phyloP scores from a whole-genome alignment of 176 grass and related monocot genomes.

The Rhipidocladum racemiflorum region DNA sequence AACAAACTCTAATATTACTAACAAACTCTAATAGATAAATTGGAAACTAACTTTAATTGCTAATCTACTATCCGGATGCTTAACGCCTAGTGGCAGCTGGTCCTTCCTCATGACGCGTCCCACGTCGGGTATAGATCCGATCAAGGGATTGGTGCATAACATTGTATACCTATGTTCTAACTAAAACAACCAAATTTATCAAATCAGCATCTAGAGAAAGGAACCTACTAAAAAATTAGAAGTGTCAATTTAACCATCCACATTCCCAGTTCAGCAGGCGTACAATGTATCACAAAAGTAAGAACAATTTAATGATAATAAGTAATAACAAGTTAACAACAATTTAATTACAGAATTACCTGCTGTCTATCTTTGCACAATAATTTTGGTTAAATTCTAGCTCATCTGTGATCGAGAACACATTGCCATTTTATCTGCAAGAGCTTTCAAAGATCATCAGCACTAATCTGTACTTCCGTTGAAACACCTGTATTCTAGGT shows the following conservation, averaged over 20 bases:
- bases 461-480: not conserved
- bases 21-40: too few relatives aligned
- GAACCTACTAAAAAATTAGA: constrained; percentile 17
- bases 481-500: constrained; percentile 16
- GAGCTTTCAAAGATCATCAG: not conserved
- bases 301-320: not conserved
- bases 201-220: not conserved
- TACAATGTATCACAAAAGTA: not conserved
- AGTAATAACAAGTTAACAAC: not conserved
- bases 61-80: too few relatives aligned
- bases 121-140: too few relatives aligned
- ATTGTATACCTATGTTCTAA: not conserved
- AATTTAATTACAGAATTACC: not conserved
- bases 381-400: constrained; percentile 14
- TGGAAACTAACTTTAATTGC: too few relatives aligned
- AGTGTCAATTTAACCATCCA: not conserved
- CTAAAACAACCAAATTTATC: not conserved
- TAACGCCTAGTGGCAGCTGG: too few relatives aligned
- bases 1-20: too few relatives aligned
- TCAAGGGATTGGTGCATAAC: too few relatives aligned
- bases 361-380: not conserved
- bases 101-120: too few relatives aligned
- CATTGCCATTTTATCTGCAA: constrained; percentile 5
- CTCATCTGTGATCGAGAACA: not conserved
- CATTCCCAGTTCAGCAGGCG: not conserved